Conservation (phyloP, 345 rosid species). For the Luvunga scandens region DNA sequence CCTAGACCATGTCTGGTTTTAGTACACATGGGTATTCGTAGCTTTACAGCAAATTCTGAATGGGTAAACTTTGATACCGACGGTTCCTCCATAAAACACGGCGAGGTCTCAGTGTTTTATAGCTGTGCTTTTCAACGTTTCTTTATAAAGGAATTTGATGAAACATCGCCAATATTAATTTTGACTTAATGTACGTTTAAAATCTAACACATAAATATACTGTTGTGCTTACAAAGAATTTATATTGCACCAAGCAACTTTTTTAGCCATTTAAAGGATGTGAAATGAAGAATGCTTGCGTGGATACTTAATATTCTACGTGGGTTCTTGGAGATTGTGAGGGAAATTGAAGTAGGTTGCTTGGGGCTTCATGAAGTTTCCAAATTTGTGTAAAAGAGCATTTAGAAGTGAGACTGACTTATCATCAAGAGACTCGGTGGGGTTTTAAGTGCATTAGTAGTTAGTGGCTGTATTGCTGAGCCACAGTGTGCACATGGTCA, state of each 20-base stretch:
- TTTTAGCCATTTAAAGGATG: constrained; percentile 7
- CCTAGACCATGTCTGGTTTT: constrained; percentile 3
- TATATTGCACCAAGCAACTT: constrained; percentile 31
- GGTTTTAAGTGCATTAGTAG: neutral
- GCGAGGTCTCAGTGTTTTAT: constrained; percentile 32
- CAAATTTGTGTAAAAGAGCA: constrained; percentile 25
- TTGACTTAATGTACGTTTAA: constrained; percentile 24
- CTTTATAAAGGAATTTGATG: constrained; percentile 42
- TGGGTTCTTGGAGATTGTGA: constrained; percentile 7
- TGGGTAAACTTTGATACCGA: constrained; percentile 28
- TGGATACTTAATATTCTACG: constrained; percentile 11
- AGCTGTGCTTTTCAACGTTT: constrained; percentile 37
- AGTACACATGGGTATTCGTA: neutral
- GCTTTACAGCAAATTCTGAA: constrained; percentile 4
- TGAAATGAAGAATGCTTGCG: constrained; percentile 18
- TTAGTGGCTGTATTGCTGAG: neutral
- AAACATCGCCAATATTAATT: constrained; percentile 24
- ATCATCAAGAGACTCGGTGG: neutral
- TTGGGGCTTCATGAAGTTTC: constrained; percentile 24
- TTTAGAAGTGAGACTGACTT: constrained; percentile 12
- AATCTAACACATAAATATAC: neutral
- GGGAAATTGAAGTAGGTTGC: constrained; percentile 17
- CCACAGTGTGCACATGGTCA: constrained; percentile 13
- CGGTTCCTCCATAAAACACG: constrained; percentile 44
- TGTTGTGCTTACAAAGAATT: constrained; percentile 29